Evolutionary conservation across 805 yeast genomes (phyloP), one percentile per base, ranked within the genome.

Genomic region (Saccharomycopsis sp.): DNA sequence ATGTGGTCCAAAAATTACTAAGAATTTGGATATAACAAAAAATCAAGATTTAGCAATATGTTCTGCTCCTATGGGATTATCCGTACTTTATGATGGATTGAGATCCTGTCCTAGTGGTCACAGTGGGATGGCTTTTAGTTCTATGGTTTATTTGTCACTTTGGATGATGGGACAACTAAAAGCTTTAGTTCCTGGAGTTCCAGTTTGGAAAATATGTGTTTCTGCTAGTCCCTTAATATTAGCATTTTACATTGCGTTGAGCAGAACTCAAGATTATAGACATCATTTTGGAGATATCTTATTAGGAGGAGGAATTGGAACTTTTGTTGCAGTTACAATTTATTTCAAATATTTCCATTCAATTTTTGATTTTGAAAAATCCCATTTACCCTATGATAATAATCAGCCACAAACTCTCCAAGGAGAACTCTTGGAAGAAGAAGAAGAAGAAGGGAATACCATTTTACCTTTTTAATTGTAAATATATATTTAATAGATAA

Each of bases 211-310:
- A 54, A 62, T 72, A 34, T 48, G 72, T 2, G 53, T 78, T 2
- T 61, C 76, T 1, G 53, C 62, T 8, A 41, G 69, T n/a, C 92
- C 92, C 2, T 53, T 70, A 1, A 51, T 85, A 4, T 69, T 81
- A 5, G 96, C 97, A 0, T 53, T 71, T 1, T 67, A 79, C 48
- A 77, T 89, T 50, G 97, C 96, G 0, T 59, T 84, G 34, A 76
- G 92, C 30, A 71, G 98, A 52, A 84, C 95, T 1, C 80, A 82
- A 52, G 98, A 89, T 60, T 88, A 88, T 60, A 70, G 96, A 56
- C 98, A 89, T 55, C 97, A 89, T 60, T 86, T 84, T 54, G 64
- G 83, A 14, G 98, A 89, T 58, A 80, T 92, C 1, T 51, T 81
- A 1, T 53, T 79, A 13, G 98, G 98, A 3, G 65, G 81, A 21